Evolutionary conservation across 2,329 filamentous ascomycete species (phyloP), one percentile per base, ranked within the genome.

Genomic region (Claviceps sorghi): DNA sequence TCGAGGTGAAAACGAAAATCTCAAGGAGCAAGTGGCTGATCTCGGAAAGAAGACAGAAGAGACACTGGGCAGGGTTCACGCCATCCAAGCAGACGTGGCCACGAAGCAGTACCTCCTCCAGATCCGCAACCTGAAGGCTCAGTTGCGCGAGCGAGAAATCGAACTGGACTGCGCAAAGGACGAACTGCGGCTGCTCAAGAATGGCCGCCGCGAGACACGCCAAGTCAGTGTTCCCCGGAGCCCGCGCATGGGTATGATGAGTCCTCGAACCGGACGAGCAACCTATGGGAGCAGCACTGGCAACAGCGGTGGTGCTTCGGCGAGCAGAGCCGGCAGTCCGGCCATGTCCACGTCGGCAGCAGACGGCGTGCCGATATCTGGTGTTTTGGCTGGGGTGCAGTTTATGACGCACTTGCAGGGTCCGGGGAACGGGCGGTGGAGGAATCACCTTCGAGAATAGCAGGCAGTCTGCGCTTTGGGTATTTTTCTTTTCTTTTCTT

Each of bases 221-320:
- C 72, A 76, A 59, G 69, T 66, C 50, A 80, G 77, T 57, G 76
- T 79, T 22, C 78, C 78, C 49, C 74, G 75, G 22, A 80, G 77
- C 59, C 78, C 78, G n/a, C 70, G 75, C 7, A 67, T 74, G 56
- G 69, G 71, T 34, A 66, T 78, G 50, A 73, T 78, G 67, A 79
- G 77, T 55, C 77, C 77, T 2, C 67, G 65, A n/a, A 51, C 61
- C 5, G 61, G 58, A 11, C 62, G 63, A 34, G 59, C 53, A n/a
- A 64, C 42, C 19, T 29, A 52, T 41, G 51, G 46, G 30, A 30
- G 49, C 44, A 44, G 50, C n/a, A 30, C 13, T 32, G 48, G 53
- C 13, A 50, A 64, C 22, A 63, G 65, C 15, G 67, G 71, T 7
- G 43, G 50, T 13, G 51, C 64, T 29, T 65, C 68, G 46, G 62